Base-by-base conservation (phyloP, 306 rosid species). In the Acacia crassicarpa region DNA sequence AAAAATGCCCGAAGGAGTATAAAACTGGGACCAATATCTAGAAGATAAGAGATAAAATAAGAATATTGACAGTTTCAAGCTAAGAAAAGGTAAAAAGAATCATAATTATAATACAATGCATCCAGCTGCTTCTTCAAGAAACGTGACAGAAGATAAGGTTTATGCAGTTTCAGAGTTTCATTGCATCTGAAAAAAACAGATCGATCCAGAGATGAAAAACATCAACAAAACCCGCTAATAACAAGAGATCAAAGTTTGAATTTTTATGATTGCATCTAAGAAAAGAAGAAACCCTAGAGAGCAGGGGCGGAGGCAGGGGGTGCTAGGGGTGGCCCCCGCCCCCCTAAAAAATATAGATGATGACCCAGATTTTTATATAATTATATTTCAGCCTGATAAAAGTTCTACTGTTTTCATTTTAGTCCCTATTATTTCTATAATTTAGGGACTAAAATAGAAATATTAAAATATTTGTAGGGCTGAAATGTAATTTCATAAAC, bases 111-210 rank as follows among this genome's bases (percentile, higher is more conserved):
- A 72, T 46, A 19, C 70, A 84, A 44, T 41, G 53, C 8, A 70
- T 72, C 71, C 58, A 71, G 84, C 40, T 58, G 81, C 54, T 85
- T 77, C 80, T 85, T 77, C 80, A 65, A 79, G 81, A 81, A 70
- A 65, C 54, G 41, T 67, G 79, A 70, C 76, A 30, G 76, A 76
- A 72, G 58, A 78, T 51, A 46, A 72, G 63, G 41, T 44, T 61
- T 73, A 25, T 73, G 56, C 12, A 59, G 48, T 46, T 77, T 41
- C 35, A 6, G 0, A 35, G 38, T 62, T 48, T 17, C 22, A 16
- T 65, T 65, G 71, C 20, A 66, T 41, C 63, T 30, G 72, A 19
- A 38, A 5, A 53, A 20, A 53, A 23, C 48, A 70, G 77, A 72
- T 48, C 53, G 69, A 56, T 67, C 77, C 62, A 51, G 27, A 51